Evolutionary conservation across 2,329 filamentous ascomycete genomes (phyloP), one percentile per base, ranked within the genome.

Genomic region (Alternaria sp.): DNA sequence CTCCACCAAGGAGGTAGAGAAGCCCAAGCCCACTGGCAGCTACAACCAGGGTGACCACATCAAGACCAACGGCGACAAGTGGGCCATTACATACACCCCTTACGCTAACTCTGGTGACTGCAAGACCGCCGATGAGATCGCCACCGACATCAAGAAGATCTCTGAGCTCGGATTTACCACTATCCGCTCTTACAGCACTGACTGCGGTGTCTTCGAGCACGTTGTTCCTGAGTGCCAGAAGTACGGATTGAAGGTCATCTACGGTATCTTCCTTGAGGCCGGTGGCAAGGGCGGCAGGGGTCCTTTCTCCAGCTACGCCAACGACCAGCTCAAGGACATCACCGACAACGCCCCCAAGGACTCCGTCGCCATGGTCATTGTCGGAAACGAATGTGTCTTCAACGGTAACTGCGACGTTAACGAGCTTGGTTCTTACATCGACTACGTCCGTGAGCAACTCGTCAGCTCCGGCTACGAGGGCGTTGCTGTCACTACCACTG

Each of bases 371-470:
- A 87, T 97, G 72, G 84, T 97, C 67, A 90, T 95, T 32, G 87
- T 97, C 68, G 94, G 93, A 81, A 98, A 98, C 85, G 94, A 98
- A 86, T 90, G 91, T 70, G 83, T 97, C 79, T 91, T 92, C 85
- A 89, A 91, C 83, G 86, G 86, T 64, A 89, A 86, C 85, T 88
- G 86, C 83, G 81, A 85, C 57, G 86, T 90, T 36, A 54, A 51
- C 14, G 82, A 90, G 73, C 90, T 98, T 57, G 88, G 85, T 63
- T 71, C 77, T 44, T 93, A 97, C 80, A 90, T 98, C 81, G 76
- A 77, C 68, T 82, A 86, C 64, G 86, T 88, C 84, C 90, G 90
- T 83, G 61, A 80, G 59, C 80, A 86, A 74, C 90, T 94, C 85
- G 69, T 72, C 14, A 73, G 72, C 60, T 85, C 86, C 63, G 90